Evolutionary conservation across 768 basidiomycete genomes (phyloP), one percentile per base, ranked within the genome.

Genomic region (Tricholoma saponaceum): DNA sequence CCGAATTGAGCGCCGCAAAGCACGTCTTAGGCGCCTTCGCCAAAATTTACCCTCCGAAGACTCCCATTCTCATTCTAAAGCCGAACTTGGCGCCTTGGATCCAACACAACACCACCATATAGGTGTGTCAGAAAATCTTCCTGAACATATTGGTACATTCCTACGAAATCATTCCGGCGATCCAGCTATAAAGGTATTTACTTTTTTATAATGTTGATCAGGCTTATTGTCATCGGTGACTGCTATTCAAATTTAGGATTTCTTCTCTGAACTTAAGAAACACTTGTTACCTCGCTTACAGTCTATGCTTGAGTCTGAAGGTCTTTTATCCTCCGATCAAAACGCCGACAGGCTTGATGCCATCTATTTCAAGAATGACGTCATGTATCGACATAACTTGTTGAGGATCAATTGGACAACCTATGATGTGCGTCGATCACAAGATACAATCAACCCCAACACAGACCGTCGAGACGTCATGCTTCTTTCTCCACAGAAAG

Each of bases 401-500:
- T 12, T 79, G 1, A 67, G 70, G 0, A 46, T 79, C 46, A 76
- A 76, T 59, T 78, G 74, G 56, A 76, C 75, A 0, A 76, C 74
- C 0, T 80, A 79, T 58, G 73, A 80, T 61, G 57, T 78, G 20
- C 68, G 71, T 2, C 69, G 74, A 0, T 64, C 66, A 8, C 76
- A 79, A 55, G 80, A 83, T 58, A 62, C 66, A 0, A 60, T 83
- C 51, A 79, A 80, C 49, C 71, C 75, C 0, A 44, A 59, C 0
- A 72, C 66, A 0, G 46, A 32, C 10, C 72, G 76, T 12, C 44
- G 67, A 1, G 66, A 81, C 30, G 55, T 83, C 22, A 76, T 76
- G 67, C 53, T 73, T 2, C 54, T 63, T 4, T 62, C 70, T 12
- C 56, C 55, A 39, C 66, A 70, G 14, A 49, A 46, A 6, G 55